These are phyloP conservation scores for Malassezia furfur DNA, from an alignment of 1,284 basidiomycete genomes.

Conservation along the genomic window DNA sequence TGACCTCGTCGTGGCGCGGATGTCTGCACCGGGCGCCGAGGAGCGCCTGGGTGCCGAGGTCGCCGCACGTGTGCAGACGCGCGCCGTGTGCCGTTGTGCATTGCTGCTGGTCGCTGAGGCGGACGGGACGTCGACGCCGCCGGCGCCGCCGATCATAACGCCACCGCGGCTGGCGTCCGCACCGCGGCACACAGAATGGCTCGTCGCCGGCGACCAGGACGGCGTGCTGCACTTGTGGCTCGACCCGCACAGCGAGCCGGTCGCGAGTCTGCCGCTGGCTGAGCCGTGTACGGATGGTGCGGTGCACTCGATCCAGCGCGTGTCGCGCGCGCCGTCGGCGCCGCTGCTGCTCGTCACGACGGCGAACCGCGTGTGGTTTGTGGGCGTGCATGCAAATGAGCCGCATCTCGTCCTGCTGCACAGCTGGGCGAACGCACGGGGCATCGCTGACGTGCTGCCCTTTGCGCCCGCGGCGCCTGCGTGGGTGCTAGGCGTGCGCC, in stretches of 20 bases:
- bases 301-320: neutral
- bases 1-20: neutral
- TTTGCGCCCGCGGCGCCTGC: neutral
- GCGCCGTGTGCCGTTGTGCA: slow-evolving; percentile 11
- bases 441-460: slow-evolving; percentile 5
- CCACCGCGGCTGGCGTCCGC: neutral
- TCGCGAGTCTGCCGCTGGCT: neutral
- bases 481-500: slow-evolving; percentile 15
- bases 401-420: slow-evolving; percentile 1
- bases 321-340: neutral
- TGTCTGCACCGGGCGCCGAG: neutral
- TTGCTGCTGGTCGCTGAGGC: neutral
- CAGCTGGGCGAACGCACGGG: slow-evolving; percentile 11
- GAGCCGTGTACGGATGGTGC: slow-evolving; percentile 6
- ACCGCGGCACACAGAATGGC: neutral
- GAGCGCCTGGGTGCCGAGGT: neutral
- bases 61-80: neutral
- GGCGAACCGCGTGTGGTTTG: slow-evolving; percentile 13
- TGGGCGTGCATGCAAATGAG: neutral
- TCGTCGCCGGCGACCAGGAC: slow-evolving; percentile 8
- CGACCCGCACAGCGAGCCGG: neutral
- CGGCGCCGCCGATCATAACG: neutral
- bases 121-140: neutral
- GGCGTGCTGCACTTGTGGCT: slow-evolving; percentile 8
- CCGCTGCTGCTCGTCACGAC: slow-evolving; percentile 7